Conservation (phyloP, 495 filamentous ascomycete species). For the Massariosphaeria phaeospora region DNA sequence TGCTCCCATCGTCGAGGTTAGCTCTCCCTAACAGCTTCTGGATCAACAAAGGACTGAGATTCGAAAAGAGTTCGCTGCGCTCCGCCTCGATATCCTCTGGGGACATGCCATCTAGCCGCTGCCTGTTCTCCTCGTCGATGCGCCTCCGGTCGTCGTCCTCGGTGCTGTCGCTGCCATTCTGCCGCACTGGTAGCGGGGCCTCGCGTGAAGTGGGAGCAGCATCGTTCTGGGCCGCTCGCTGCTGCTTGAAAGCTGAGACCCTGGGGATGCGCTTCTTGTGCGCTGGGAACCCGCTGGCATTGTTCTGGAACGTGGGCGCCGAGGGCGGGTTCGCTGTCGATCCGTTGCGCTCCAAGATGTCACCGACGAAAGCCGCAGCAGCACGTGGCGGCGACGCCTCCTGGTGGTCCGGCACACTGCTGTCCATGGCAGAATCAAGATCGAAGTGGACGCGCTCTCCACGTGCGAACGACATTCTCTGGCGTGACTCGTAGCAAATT, state of each 20-base stretch:
- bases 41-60: conserved; percentile 64
- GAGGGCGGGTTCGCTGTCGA: conserved; percentile 54
- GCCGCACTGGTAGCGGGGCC: neutral
- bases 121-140: conserved; percentile 79
- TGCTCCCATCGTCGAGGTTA: conserved; percentile 65
- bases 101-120: conserved; percentile 73
- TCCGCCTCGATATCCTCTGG: conserved; percentile 72
- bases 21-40: conserved; percentile 73
- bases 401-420: neutral
- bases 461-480: conserved; percentile 28
- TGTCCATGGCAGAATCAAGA: conserved; percentile 16
- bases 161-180: neutral
- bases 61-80: conserved; percentile 64
- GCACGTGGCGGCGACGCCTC: conserved; percentile 1
- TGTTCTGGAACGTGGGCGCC: conserved; percentile 55
- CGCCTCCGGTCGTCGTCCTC: conserved; percentile 54
- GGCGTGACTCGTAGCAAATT: no score
- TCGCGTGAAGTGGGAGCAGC: neutral
- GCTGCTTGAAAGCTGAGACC: conserved; percentile 72
- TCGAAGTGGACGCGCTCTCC: conserved; percentile 30
- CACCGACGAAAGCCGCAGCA: conserved; percentile 53
- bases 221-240: conserved; percentile 32
- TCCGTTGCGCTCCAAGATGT: conserved; percentile 69
- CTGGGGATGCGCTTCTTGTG: conserved; percentile 68
- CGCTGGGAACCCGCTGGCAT: conserved; percentile 73